phyloP scores from a whole-genome alignment of 352 stramenopile genomes.

The Phytophthora litchii region DNA sequence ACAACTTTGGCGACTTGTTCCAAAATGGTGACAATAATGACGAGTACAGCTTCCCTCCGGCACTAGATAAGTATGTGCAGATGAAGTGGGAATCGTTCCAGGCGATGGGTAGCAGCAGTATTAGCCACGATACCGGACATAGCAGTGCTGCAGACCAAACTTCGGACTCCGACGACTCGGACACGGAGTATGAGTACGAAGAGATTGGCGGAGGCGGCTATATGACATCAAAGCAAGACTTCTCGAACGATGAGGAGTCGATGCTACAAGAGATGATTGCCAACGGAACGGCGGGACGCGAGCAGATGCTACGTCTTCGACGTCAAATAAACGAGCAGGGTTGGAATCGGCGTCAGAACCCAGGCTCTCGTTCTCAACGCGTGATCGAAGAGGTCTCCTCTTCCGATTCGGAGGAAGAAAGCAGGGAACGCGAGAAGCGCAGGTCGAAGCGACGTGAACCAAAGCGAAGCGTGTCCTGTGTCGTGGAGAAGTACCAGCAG shows the following conservation, averaged over 20 bases:
- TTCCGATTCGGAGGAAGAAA: conserved; percentile 63
- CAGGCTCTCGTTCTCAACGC: conserved; percentile 33
- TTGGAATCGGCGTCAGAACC: conserved; percentile 63
- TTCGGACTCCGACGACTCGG: conserved; percentile 62
- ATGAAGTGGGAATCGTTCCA: conserved; percentile 85
- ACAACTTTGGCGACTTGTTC: conserved; percentile 60
- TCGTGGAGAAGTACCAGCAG: conserved; percentile 59
- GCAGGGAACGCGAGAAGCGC: conserved; percentile 17
- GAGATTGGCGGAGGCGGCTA: conserved; percentile 46
- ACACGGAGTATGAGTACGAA: conserved; percentile 69
- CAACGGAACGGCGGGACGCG: conserved; percentile 65
- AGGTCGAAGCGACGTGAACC: conserved; percentile 37
- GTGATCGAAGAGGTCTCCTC: conserved; percentile 45
- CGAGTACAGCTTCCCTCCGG: conserved; percentile 65
- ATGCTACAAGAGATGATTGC: conserved; percentile 84
- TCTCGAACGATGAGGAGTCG: conserved; percentile 74
- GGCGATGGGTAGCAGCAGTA: conserved; percentile 15
- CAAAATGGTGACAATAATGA: conserved; percentile 38
- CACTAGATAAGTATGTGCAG: conserved; percentile 75
- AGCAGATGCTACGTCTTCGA: conserved; percentile 72
- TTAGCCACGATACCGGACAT: conserved; percentile 23
- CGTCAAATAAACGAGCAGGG: conserved; percentile 66
- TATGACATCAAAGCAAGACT: conserved; percentile 63
- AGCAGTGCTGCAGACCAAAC: conserved; percentile 28
- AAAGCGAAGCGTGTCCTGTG: conserved; percentile 36